Evolutionary conservation across 345 rosid species (phyloP).

Genomic region (Pseudoturritis turrita): DNA sequence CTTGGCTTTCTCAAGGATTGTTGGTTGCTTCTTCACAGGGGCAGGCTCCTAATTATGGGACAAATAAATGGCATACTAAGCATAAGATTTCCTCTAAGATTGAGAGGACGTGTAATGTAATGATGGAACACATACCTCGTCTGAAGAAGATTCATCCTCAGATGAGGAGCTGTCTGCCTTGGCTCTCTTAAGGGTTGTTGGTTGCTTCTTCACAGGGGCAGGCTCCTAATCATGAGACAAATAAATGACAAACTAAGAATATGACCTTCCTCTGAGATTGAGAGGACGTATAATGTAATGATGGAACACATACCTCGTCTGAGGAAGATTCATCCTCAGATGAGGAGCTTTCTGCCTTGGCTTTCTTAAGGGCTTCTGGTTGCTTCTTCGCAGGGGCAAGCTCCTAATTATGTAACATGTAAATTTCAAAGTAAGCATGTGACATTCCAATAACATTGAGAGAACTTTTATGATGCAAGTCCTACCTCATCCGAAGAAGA

Average conservation of each 20-base stretch:
- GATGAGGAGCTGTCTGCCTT: conserved; percentile 32
- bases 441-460: neutral
- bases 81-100: neutral
- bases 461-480: neutral
- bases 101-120: neutral
- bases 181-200: conserved; percentile 5
- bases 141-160: conserved; percentile 27
- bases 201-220: conserved; percentile 8
- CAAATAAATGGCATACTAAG: neutral
- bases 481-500: conserved; percentile 37
- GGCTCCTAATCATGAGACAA: conserved; percentile 29
- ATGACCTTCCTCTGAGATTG: neutral
- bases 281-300: neutral
- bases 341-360: conserved; percentile 34
- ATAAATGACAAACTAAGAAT: neutral
- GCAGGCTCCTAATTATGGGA: conserved; percentile 15
- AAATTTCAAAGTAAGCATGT: neutral
- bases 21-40: neutral
- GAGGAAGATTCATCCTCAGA: conserved; percentile 39
- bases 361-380: conserved; percentile 7
- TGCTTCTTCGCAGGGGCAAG: conserved; percentile 12
- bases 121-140: conserved; percentile 23
- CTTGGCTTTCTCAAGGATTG: conserved; percentile 8
- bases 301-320: conserved; percentile 24
- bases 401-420: conserved; percentile 16